Conservation (phyloP, 495 filamentous ascomycete species). For the Pseudoneurospora amorphoporcata region DNA sequence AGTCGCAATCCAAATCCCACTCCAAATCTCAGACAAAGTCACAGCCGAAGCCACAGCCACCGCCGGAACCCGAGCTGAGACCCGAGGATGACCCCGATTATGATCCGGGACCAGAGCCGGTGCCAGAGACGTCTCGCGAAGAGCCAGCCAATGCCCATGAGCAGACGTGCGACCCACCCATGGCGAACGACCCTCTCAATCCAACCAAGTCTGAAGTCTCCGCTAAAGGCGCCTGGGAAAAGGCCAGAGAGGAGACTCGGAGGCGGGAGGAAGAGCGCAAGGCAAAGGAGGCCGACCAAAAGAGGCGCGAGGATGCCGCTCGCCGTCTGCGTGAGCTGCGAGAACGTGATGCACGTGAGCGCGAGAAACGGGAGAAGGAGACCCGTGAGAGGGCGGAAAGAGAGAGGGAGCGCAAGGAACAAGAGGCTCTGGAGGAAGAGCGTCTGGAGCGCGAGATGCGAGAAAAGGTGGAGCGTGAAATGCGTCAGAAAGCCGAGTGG, state of each 20-base stretch:
- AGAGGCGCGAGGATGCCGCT: constrained; percentile 39
- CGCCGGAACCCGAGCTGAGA: constrained; percentile 8
- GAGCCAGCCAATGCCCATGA: not conserved
- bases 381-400: constrained; percentile 25
- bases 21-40: not conserved
- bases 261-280: constrained; percentile 53
- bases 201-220: constrained; percentile 12
- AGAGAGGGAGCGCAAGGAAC: constrained; percentile 27
- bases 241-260: constrained; percentile 57
- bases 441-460: constrained; percentile 38
- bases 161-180: constrained; percentile 28
- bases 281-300: constrained; percentile 36
- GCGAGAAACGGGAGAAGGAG: constrained; percentile 42
- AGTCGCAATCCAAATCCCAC: not conserved
- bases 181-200: constrained; percentile 17
- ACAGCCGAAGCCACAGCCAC: constrained; percentile 3
- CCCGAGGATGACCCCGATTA: constrained; percentile 22
- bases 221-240: constrained; percentile 53
- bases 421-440: constrained; percentile 31
- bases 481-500: constrained; percentile 22
- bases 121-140: not conserved
- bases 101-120: constrained; percentile 3
- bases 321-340: constrained; percentile 43
- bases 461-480: constrained; percentile 29
- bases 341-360: constrained; percentile 53